Evolutionary conservation across 2,329 filamentous ascomycete genomes (phyloP).

Genomic region (Aphanocladium album): DNA sequence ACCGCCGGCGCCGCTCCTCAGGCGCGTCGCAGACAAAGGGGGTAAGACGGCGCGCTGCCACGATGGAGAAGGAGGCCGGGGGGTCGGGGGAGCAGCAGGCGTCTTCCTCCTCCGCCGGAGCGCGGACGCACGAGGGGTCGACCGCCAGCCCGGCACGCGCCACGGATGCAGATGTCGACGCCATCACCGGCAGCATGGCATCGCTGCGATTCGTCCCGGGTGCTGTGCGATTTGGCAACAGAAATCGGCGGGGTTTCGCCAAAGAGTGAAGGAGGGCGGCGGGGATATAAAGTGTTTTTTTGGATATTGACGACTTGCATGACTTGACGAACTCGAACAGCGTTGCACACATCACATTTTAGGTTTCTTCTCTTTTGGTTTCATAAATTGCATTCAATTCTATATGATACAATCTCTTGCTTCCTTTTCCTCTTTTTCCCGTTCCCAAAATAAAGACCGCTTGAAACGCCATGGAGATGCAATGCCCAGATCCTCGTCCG

Average conservation of each 20-base stretch:
- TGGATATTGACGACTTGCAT: background rate
- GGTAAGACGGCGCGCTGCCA: conserved; percentile 28
- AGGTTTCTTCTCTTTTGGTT: background rate
- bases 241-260: conserved; percentile 47
- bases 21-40: conserved; percentile 30
- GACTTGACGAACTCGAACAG: background rate
- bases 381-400: background rate
- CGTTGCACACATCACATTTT: background rate
- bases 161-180: conserved; percentile 47
- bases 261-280: background rate
- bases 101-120: background rate
- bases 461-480: conserved; percentile 8
- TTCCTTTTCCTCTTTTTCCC: background rate
- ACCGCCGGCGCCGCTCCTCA: conserved; percentile 46
- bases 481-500: background rate
- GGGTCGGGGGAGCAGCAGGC: conserved; percentile 1
- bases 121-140: conserved; percentile 1
- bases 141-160: conserved; percentile 12
- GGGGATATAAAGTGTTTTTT: background rate
- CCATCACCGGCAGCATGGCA: conserved; percentile 63
- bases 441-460: conserved; percentile 5
- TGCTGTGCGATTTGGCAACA: conserved; percentile 58
- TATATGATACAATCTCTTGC: background rate
- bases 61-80: conserved; percentile 21
- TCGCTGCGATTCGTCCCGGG: conserved; percentile 65